These are phyloP conservation scores for Epichloe hybrida DNA, from an alignment of 2,329 filamentous ascomycete genomes.

Conservation along the genomic window DNA sequence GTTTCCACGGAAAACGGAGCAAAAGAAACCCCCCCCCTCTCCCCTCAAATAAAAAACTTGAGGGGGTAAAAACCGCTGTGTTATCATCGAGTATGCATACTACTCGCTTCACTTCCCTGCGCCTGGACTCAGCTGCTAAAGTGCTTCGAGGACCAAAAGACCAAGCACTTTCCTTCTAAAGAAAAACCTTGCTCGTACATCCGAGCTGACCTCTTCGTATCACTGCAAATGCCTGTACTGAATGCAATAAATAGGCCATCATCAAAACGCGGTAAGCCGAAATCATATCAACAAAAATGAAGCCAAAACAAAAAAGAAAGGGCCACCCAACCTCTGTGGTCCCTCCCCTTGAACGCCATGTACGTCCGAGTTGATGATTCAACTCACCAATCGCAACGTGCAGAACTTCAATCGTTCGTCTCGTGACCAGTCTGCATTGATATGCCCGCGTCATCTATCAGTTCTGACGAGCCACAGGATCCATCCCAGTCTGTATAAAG, in stretches of 20 bases:
- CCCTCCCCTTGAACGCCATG: background rate
- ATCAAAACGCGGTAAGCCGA: background rate
- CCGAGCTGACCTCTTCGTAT: background rate
- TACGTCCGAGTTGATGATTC: background rate
- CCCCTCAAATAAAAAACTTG: background rate
- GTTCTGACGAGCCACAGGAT: conserved; percentile 40
- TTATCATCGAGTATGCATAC: background rate
- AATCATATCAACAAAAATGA: background rate
- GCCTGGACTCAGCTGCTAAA: conserved; percentile 4
- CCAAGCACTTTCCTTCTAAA: background rate
- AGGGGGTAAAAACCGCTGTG: background rate
- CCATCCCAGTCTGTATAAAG: conserved; percentile 37
- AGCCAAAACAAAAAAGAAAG: background rate
- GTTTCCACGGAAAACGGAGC: background rate
- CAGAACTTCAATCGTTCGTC: conserved; percentile 19
- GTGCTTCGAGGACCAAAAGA: background rate
- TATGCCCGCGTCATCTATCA: conserved; percentile 35
- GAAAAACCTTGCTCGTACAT: background rate
- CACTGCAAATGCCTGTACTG: background rate
- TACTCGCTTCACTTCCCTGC: background rate
- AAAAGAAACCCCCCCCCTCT: background rate
- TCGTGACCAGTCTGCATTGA: conserved; percentile 29
- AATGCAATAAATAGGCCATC: background rate
- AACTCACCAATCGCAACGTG: conserved; percentile 10
- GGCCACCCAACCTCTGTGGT: background rate